A percentile compares a stretch with the other conserved stretches of the same genome.
Conservation (phyloP, 2,329 filamentous ascomycete genomes). For the Penicillium sp. region DNA sequence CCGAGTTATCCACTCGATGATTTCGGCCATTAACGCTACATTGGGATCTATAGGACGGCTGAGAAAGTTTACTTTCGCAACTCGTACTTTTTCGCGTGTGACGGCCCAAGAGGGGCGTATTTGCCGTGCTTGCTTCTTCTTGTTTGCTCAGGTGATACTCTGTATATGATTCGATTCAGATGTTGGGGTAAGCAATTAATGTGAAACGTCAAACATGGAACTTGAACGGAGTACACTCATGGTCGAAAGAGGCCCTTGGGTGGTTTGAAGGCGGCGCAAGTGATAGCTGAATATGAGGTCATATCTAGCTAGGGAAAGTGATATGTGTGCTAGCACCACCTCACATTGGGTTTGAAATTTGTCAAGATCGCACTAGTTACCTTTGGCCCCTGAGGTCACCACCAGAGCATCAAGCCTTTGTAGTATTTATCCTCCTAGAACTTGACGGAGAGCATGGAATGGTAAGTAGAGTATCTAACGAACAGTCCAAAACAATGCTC, state of each 20-base stretch:
- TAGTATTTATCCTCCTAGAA: too few species aligned
- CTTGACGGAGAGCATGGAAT: too few species aligned
- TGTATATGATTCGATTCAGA: not conserved
- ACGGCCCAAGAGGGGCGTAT: not conserved
- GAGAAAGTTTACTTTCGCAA: not conserved
- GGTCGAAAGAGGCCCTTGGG: not conserved
- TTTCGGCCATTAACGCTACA: not conserved
- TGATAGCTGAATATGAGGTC: not conserved
- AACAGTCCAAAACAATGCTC: not conserved
- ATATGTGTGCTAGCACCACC: not conserved
- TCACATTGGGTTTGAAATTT: not conserved
- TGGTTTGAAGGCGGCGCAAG: not conserved
- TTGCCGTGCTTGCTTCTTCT: not conserved
- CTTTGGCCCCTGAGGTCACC: too few species aligned
- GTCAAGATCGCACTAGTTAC: not conserved
- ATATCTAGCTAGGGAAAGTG: not conserved
- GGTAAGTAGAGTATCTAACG: not conserved
- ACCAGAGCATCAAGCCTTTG: too few species aligned
- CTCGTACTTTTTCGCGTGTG: not conserved
- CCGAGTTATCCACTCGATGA: conserved; percentile 1
- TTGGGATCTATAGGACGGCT: not conserved
- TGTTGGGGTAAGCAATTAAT: not conserved
- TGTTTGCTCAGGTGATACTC: not conserved
- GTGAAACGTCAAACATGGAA: not conserved
- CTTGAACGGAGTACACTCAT: not conserved